Evolutionary conservation across 495 filamentous ascomycete species (phyloP), one percentile per base, ranked within the genome.

Genomic region (Penicillium angulare): DNA sequence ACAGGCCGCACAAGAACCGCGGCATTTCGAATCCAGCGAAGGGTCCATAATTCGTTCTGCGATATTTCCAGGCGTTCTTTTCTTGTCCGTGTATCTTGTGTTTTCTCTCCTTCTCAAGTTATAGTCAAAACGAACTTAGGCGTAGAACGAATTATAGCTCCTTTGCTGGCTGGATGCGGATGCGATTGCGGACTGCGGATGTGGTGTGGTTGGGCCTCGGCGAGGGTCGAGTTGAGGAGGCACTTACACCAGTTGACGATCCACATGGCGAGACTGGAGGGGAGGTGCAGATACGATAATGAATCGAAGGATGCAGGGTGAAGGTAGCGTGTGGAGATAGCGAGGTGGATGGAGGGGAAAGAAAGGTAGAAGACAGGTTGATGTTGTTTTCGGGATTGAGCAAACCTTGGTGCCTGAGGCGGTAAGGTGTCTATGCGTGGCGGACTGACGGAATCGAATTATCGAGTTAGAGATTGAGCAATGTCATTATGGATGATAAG

Each of bases 221-320:
- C 43, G 59, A 40, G 58, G 56, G 43, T 39, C 34, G 43, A 43
- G 44, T 27, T 39, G n/a, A 43, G 31, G 31, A 13, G 35, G 17
- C 41, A 78, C 88, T 69, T 88, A 93, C 89, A 95, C 92, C 92
- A 97, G 82, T 90, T 90, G 57, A 95, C 68, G 66, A 97, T 86
- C 91, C 89, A 96, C 92, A 97, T 96, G 52, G 66, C 82, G 78
- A 56, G 44, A 50, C 27, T 16, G 45, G 45, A 20, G 42, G 56
- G 27, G 22, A 47, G 39, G 48, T 38, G 32, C 29, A 47, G 21
- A 50, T 18, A 33, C 20, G 20, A 40, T 45, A 17, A 50, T 35
- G 21, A 33, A 34, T 47, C 47, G 41, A 42, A 33, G 29, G 29
- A 43, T 40, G 36, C 49, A 33, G 17, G 34, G 44, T 38, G 15